phyloP scores from a whole-genome alignment of 495 filamentous ascomycete genomes.

The Sordaria brevicollis region DNA sequence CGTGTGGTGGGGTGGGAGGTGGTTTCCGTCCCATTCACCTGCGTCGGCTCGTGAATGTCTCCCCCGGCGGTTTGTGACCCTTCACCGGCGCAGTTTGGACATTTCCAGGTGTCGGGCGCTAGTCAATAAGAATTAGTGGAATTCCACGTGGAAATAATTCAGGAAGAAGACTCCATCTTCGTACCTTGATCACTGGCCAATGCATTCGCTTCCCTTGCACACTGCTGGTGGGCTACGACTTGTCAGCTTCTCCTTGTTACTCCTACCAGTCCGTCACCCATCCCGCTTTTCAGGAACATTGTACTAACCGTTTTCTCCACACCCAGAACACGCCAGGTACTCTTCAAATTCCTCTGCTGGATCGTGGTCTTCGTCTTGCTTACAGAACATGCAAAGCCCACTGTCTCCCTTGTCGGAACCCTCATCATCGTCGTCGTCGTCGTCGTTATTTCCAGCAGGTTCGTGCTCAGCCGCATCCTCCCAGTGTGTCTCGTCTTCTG shows the following conservation, averaged over 20 bases:
- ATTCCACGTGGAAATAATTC: neutral
- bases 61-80: constrained; percentile 30
- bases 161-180: neutral
- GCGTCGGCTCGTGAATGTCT: constrained; percentile 29
- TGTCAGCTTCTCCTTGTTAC: constrained; percentile 21
- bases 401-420: constrained; percentile 45
- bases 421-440: constrained; percentile 59
- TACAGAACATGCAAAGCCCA: constrained; percentile 70
- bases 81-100: constrained; percentile 62
- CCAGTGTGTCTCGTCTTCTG: constrained; percentile 35
- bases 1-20: constrained; percentile 24
- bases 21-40: neutral
- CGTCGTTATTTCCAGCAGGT: constrained; percentile 50
- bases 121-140: constrained; percentile 14
- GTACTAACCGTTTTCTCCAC: constrained; percentile 79
- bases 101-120: constrained; percentile 67
- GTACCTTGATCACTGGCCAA: constrained; percentile 37
- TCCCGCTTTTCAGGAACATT: constrained; percentile 15
- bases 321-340: constrained; percentile 68
- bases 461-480: constrained; percentile 47
- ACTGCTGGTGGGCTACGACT: constrained; percentile 78
- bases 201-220: constrained; percentile 70
- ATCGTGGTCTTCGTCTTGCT: constrained; percentile 74
- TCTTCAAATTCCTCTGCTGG: constrained; percentile 81
- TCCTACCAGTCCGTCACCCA: neutral